Evolutionary conservation across 495 filamentous ascomycete species (phyloP), one percentile per base, ranked within the genome.

Genomic region (Copromyces sp.): DNA sequence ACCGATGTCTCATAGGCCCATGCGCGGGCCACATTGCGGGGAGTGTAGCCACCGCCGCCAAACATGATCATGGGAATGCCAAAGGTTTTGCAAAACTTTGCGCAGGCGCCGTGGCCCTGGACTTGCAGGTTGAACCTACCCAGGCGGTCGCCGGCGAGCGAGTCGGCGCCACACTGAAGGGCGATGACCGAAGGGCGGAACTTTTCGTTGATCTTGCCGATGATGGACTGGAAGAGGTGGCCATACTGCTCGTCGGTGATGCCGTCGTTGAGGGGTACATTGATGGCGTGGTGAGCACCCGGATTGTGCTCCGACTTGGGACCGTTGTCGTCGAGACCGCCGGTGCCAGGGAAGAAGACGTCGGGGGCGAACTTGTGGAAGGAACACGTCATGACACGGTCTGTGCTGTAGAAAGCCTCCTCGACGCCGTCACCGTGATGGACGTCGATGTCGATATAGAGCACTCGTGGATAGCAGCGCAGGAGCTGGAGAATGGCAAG

Each of bases 381-480:
- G 17, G 94, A 97, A 45, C 94, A 91, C 0, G 96, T 98, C 95
- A 99, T 97, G 78, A 99, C 95, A 76, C 95, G 90, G 83, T 99
- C 95, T 17, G 95, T 99, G 24, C 94, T 95, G 78, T 96, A 97
- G 77, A 99, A 99, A 8, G 95, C 95, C 78, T 98, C 95, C 81
- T 99, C 95, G 32, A 99, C 95, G 73, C 95, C 95, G 79, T 99
- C 95, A 47, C 95, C 95, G 77, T 99, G 95, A 81, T 99, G 95
- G 20, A 99, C 96, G 81, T 99, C 95, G 76, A 99, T 98, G 80
- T 99, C 95, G 74, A 99, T 92, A 81, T 99, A 99, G 37, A 99
- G 87, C 9, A 99, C 95, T 73, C 95, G 90, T 76, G 94, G 91
- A 75, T 97, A 94, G 85, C 92, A 93, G 71, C 95, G 91, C 29